Base-by-base conservation (phyloP, 257 asterid genomes). In the Verbena officinalis region DNA sequence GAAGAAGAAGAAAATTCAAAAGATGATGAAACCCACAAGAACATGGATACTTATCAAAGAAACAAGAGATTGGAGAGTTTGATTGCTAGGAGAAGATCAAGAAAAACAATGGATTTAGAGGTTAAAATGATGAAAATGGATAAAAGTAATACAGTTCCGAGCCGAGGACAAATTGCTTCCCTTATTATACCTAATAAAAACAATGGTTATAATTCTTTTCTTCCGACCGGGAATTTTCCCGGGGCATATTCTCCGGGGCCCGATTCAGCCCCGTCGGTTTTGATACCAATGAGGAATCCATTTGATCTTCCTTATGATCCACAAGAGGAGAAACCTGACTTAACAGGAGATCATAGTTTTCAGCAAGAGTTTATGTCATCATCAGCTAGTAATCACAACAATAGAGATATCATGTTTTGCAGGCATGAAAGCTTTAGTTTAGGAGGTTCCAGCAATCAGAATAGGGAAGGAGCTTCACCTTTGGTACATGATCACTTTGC, bases 261-360 rank as follows among this genome's bases (percentile, higher is more conserved):
- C 0, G 95, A 95, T 2, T 90, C 97, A 0, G 97, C 97, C 24
- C 99, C 99, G 4, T 81, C 97, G 0, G 68, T 88, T 31, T 52
- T 90, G 81, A 22, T 83, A 20, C 93, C 93, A 5, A 79, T 62
- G 77, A 77, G 77, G 46, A 90, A 90, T 62, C 97, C 99, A 0
- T 94, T 94, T 40, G 96, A 94, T 59, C 82, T 94, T 13, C 99
- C 99, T 3, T 94, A 94, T 24, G 99, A 94, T 34, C 96, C 96
- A 0, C 91, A 77, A 14, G 99, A 94, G 77, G 97, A 94, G 62
- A 94, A 84, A 43, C 96, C 88, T 0, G 78, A 75, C 68, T 89
- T 94, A n/a, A 81, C 95, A 9, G 95, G 88, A 23, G 97, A 89
- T 36, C 40, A 36, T 12, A 85, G 86, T 67, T 90, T 90, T 55